Conservation (phyloP, 2,329 filamentous ascomycete genomes). For the Chaetomium sp. region DNA sequence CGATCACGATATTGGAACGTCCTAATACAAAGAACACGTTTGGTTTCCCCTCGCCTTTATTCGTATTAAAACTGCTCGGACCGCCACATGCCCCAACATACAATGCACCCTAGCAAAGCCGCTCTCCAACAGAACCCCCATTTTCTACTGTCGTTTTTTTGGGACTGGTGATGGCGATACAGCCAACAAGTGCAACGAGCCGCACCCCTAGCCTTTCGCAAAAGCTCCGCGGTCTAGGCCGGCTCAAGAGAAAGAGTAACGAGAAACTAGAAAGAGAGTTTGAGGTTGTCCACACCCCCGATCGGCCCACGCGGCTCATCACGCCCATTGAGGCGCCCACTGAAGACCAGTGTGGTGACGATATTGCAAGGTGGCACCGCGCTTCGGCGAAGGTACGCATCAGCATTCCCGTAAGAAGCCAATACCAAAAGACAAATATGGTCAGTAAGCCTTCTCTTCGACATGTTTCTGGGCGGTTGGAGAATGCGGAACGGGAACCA, state of each 20-base stretch:
- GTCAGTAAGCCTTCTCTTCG: slow-evolving; percentile 5
- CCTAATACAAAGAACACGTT: slow-evolving; percentile 24
- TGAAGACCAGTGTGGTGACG: slow-evolving; percentile 37
- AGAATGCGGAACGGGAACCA: background rate
- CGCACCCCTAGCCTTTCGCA: slow-evolving; percentile 22
- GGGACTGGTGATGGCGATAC: slow-evolving; percentile 1
- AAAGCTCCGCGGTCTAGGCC: slow-evolving; percentile 28
- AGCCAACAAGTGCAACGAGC: background rate
- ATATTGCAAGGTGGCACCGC: slow-evolving; percentile 31
- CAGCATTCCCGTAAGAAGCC: background rate
- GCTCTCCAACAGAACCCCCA: background rate
- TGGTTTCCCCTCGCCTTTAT: slow-evolving; percentile 7
- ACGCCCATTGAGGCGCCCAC: slow-evolving; percentile 33
- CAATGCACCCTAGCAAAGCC: slow-evolving; percentile 3
- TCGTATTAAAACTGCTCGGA: slow-evolving; percentile 2
- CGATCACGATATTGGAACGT: background rate
- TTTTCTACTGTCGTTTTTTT: background rate
- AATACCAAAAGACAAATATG: background rate
- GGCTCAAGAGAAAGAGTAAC: slow-evolving; percentile 13
- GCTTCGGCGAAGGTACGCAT: slow-evolving; percentile 5
- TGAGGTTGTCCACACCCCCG: slow-evolving; percentile 33
- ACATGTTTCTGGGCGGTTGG: background rate
- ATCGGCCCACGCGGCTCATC: slow-evolving; percentile 32
- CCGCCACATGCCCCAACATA: background rate
- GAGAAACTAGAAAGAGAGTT: slow-evolving; percentile 18